Conservation (phyloP, 2,329 filamentous ascomycete genomes). For the Colletotrichum incanum region DNA sequence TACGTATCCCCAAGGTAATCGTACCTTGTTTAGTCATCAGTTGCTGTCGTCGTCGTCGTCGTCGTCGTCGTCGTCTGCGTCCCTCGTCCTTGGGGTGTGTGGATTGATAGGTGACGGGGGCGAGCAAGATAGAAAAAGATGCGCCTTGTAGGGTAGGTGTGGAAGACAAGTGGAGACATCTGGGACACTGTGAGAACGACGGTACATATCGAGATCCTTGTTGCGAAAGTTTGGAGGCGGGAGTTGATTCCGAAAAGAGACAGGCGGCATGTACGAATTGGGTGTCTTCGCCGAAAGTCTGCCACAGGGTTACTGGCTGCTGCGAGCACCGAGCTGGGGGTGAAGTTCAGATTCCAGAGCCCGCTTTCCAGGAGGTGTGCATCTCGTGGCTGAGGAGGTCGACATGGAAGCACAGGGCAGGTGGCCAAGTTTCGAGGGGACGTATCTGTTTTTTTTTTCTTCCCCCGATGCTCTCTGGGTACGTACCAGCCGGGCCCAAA, state of each 20-base stretch:
- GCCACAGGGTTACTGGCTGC: constrained; percentile 20
- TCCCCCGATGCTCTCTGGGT: too few relatives aligned
- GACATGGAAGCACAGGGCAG: constrained; percentile 3
- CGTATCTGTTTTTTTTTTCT: neutral
- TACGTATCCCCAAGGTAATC: constrained; percentile 9
- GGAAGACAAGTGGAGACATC: neutral
- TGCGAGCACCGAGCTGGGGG: neutral
- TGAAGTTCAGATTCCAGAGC: constrained; percentile 1
- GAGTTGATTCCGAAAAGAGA: constrained; percentile 3
- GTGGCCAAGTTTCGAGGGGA: neutral
- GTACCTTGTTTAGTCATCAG: neutral
- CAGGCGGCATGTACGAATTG: constrained; percentile 26
- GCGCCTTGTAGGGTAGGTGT: constrained; percentile 21
- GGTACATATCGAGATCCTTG: constrained; percentile 19
- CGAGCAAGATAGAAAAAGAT: constrained; percentile 14
- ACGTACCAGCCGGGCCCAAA: neutral
- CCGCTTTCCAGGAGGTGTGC: constrained; percentile 12
- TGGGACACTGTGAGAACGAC: constrained; percentile 7
- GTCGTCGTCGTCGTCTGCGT: constrained; percentile 6
- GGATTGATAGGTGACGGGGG: constrained; percentile 24
- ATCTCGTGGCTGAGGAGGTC: constrained; percentile 16
- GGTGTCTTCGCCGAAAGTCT: constrained; percentile 10
- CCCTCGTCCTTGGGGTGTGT: constrained; percentile 9
- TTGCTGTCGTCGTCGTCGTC: neutral
- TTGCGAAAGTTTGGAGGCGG: constrained; percentile 10